Conservation (phyloP, 2,329 filamentous ascomycete genomes). For the Neofusicoccum umdonicola region DNA sequence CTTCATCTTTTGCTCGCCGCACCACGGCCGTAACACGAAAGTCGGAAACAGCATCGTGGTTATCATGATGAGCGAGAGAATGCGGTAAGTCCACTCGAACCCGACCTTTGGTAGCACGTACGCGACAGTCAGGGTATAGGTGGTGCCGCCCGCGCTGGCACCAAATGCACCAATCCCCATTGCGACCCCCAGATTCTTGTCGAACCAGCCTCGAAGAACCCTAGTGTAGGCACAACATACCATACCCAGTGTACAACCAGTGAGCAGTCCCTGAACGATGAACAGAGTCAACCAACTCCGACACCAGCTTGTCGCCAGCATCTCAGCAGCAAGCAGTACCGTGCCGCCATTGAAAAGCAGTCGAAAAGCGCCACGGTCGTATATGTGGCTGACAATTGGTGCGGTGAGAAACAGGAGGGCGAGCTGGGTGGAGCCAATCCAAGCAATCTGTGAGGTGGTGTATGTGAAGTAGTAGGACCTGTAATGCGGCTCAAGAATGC, state of each 20-base stretch:
- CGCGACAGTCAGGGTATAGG: slow-evolving; percentile 31
- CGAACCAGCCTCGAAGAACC: slow-evolving; percentile 36
- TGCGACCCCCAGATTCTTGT: slow-evolving; percentile 32
- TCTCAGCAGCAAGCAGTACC: slow-evolving; percentile 25
- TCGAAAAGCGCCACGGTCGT: slow-evolving; percentile 33
- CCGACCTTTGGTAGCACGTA: slow-evolving; percentile 30
- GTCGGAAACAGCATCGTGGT: slow-evolving; percentile 20
- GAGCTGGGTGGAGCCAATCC: slow-evolving; percentile 37
- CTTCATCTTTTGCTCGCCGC: slow-evolving; percentile 17
- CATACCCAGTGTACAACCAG: slow-evolving; percentile 33
- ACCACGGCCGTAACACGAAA: slow-evolving; percentile 21
- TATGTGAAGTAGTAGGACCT: slow-evolving; percentile 22
- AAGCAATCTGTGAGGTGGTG: slow-evolving; percentile 29
- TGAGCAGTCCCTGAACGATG: slow-evolving; percentile 34
- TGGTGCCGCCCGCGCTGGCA: slow-evolving; percentile 34
- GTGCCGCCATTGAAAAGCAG: slow-evolving; percentile 31
- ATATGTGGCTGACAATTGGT: slow-evolving; percentile 28
- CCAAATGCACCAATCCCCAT: slow-evolving; percentile 34
- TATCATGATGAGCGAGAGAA: slow-evolving; percentile 21
- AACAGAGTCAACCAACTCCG: slow-evolving; percentile 25
- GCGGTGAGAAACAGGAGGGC: slow-evolving; percentile 35
- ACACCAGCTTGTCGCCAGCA: slow-evolving; percentile 26
- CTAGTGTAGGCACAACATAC: slow-evolving; percentile 30
- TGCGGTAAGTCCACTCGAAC: slow-evolving; percentile 31
- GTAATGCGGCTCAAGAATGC: slow-evolving; percentile 35